Evolutionary conservation across 129 eudicot species (phyloP).

Genomic region (Helianthus tuberosus): DNA sequence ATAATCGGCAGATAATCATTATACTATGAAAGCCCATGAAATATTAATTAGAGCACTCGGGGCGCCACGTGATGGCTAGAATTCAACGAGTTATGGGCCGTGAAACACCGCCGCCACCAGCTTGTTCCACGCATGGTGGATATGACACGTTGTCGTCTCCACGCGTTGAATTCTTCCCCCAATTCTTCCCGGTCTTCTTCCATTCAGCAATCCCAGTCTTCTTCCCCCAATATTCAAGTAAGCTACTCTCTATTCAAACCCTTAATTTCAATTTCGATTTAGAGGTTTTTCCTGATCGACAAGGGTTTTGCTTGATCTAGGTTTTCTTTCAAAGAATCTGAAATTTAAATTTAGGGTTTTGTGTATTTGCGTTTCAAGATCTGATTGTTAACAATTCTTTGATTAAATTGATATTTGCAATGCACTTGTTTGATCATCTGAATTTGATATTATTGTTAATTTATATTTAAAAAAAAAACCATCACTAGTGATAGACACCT

Average conservation of each 20-base stretch:
- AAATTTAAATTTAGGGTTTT: conserved; percentile 21
- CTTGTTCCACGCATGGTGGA: no score
- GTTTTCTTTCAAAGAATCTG: conserved; percentile 18
- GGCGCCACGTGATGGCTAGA: no score
- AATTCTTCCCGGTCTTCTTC: conserved; percentile 26
- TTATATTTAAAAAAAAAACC: no score
- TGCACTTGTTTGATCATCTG: conserved; percentile 23
- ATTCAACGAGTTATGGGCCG: no score
- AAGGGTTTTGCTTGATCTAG: conserved; percentile 28
- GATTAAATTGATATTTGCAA: conserved; percentile 9
- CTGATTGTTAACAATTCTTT: conserved; percentile 15
- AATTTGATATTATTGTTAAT: no score
- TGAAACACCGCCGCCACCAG: no score
- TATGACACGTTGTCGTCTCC: no score
- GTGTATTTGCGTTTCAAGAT: conserved; percentile 15
- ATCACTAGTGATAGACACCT: no score
- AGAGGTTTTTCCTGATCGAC: neutral
- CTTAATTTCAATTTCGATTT: neutral
- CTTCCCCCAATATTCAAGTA: conserved; percentile 27
- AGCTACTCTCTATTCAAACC: neutral
- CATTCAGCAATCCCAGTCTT: conserved; percentile 29
- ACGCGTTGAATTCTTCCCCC: no score
- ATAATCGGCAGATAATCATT: no score
- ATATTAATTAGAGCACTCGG: no score
- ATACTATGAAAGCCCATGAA: no score